Evolutionary conservation across 106 monocot species (phyloP), one percentile per base, ranked within the genome.

Genomic region (Gastrodia elata): DNA sequence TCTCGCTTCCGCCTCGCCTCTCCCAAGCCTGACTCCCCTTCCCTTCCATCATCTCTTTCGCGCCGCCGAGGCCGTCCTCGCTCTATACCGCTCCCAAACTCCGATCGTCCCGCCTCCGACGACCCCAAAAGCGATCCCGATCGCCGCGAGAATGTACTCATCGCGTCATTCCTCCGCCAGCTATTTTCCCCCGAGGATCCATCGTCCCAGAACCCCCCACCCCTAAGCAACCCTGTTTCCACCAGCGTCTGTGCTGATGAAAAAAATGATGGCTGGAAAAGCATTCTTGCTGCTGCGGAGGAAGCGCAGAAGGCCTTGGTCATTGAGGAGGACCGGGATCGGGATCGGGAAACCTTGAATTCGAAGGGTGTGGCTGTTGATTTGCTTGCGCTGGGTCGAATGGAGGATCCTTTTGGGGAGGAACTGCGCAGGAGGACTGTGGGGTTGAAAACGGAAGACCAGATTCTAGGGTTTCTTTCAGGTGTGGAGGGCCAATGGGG

Each of bases 1-100:
- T 93, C 92, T 32, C 92, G 89, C 74, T 80, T 87, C 79, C 87
- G 84, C 65, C 89, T 93, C 77, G 78, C 73, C 57, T 77, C 85
- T 27, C 82, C 80, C 38, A 79, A 79, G 68, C 22, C 88, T 30
- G 67, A 75, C 41, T 64, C 74, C 59, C 40, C 74, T n/a, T 37
- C 76, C 13, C 72, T 38, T 18, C 75, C 38, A 30, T 74, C 33
- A 67, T 72, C 33, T 37, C 32, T 32, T 64, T 49, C 38, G 26
- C 75, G 83, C 43, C 73, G 84, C 25, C 83, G 83, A 20, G 70
- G 82, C 57, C 81, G 84, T n/a, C 81, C 78, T 57, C 68, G 72
- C 36, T 39, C 77, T 65, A 35, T 25, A 37, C 48, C 69, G 65
- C 27, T 56, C 57, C 18, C 72, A 55, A 25, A 49, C 64, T 14